Base-by-base conservation (phyloP, 2,329 filamentous ascomycete genomes). In the Ustilaginoidea virens region DNA sequence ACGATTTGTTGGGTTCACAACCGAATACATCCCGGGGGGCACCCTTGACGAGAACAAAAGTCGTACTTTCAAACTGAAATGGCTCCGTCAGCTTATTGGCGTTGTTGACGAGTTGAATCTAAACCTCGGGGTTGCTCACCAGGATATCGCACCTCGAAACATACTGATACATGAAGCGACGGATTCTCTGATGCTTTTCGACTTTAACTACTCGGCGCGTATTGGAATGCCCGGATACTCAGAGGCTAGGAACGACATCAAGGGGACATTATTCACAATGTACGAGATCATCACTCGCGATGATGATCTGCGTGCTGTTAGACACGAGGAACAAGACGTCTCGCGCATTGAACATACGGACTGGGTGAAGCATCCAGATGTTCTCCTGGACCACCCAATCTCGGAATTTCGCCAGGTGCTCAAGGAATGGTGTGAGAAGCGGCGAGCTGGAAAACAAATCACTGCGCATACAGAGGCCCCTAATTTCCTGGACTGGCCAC, bases 21-120 rank as follows among this genome's bases (percentile, higher is more conserved):
- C 26, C 4, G 13, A 30, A 7, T 55, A 47, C 29, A 41, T 56
- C 11, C 39, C 50, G n/a, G 50, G 52, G 6, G 52, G 51, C 10
- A 53, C 40, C 1, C 34, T 53, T 7, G 35, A 40, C 2, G 38
- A 45, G 9, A 52, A 46, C 32, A 36, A 24, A 23, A 39, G 41
- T 3, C 44, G 46, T 11, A 25, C 38, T 9, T 56, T 56, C 34
- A 52, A 48, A 41, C 35, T 55, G 5, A 36, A 49, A 31, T 53
- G 48, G 45, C 38, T 55, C 8, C 32, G 44, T 15, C 53, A 58
- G 32, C 44, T 58, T 6, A 47, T 41, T 5, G 10, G 41, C 2
- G 43, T 51, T 5, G 41, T 58, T 6, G 53, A 59, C 30, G 43
- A 48, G 17, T 37, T 59, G 22, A 57, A 58, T 30, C 37, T 58